A percentile compares a stretch with the other conserved stretches of the same genome.
Evolutionary conservation across 2,329 filamentous ascomycete genomes (phyloP).

Genomic region (Claviceps lovelessii): DNA sequence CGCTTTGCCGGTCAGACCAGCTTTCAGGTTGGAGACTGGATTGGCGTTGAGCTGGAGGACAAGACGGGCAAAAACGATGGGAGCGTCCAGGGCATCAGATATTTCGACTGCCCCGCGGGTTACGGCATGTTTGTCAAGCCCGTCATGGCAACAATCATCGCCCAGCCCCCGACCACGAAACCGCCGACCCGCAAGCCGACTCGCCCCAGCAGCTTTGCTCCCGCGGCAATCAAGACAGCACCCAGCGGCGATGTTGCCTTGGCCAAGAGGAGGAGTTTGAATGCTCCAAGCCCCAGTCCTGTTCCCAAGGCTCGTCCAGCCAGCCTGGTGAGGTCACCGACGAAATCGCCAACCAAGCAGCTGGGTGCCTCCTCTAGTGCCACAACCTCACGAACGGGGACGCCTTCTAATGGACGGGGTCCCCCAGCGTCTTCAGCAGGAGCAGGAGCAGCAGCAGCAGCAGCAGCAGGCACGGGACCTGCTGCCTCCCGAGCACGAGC

Average conservation of each 20-base stretch:
- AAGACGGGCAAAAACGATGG: slow-evolving; percentile 86
- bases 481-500: slow-evolving; percentile 36
- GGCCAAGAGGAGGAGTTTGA: slow-evolving; percentile 52
- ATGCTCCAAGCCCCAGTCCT: slow-evolving; percentile 59
- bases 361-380: slow-evolving; percentile 41
- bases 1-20: slow-evolving; percentile 68
- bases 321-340: slow-evolving; percentile 53
- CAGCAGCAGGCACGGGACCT: slow-evolving; percentile 8
- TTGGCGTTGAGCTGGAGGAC: slow-evolving; percentile 77
- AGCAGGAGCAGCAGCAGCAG: neutral
- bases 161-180: slow-evolving; percentile 28
- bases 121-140: slow-evolving; percentile 76
- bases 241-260: slow-evolving; percentile 35
- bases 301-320: slow-evolving; percentile 43
- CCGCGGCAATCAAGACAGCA: slow-evolving; percentile 25
- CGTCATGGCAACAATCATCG: slow-evolving; percentile 47
- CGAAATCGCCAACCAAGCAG: slow-evolving; percentile 69
- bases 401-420: slow-evolving; percentile 42
- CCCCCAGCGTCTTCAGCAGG: slow-evolving; percentile 19
- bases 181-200: slow-evolving; percentile 22
- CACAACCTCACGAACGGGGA: slow-evolving; percentile 48
- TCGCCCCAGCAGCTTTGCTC: slow-evolving; percentile 36
- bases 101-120: slow-evolving; percentile 72
- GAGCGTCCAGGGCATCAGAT: slow-evolving; percentile 71
- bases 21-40: slow-evolving; percentile 74